phyloP scores from a whole-genome alignment of 2,329 filamentous ascomycete genomes.

The Daldinia sp. region DNA sequence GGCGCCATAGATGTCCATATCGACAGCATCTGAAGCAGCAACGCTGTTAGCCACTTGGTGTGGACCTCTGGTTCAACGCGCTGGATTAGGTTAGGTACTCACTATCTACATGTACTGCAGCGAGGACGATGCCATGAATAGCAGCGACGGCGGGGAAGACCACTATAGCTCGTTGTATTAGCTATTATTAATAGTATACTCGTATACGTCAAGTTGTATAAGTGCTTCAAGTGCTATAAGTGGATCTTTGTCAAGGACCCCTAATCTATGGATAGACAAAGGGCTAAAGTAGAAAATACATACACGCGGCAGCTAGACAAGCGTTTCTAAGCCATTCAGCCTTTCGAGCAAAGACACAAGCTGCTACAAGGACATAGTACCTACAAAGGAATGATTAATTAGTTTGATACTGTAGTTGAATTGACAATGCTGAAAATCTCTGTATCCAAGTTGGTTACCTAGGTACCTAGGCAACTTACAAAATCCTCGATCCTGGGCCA shows the following conservation, averaged over 20 bases:
- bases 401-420: conserved; percentile 12
- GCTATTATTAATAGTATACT: neutral
- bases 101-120: conserved; percentile 70
- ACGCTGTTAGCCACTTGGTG: neutral
- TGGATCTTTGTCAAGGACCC: neutral
- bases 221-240: conserved; percentile 1
- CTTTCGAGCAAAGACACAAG: conserved; percentile 73
- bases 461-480: conserved; percentile 52
- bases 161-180: conserved; percentile 48
- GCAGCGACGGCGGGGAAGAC: conserved; percentile 74
- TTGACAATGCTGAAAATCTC: neutral
- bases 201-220: neutral
- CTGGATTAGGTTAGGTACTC: conserved; percentile 46
- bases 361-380: conserved; percentile 73
- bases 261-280: neutral
- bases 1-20: conserved; percentile 76
- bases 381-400: conserved; percentile 45
- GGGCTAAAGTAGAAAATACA: conserved; percentile 4
- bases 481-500: conserved; percentile 55
- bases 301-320: conserved; percentile 69
- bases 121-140: conserved; percentile 72
- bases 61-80: neutral
- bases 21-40: conserved; percentile 65
- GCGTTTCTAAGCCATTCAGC: conserved; percentile 72
- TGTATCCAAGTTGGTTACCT: neutral